Evolutionary conservation across 208 protist species (phyloP).

Genomic region (Trypanosoma mega): DNA sequence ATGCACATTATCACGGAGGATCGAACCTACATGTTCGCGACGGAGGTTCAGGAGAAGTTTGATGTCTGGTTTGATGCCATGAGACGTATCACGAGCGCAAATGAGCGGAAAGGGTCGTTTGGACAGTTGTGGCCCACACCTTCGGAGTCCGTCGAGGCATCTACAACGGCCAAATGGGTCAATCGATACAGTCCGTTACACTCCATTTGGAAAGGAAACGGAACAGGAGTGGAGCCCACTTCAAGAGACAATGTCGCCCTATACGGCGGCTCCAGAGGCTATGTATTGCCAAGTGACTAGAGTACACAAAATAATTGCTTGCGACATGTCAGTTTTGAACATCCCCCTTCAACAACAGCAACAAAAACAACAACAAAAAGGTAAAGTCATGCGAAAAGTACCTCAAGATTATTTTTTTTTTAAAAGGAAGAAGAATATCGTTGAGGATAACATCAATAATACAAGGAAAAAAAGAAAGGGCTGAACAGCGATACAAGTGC

Average conservation of each 20-base stretch:
- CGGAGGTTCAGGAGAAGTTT: slow-evolving; percentile 74
- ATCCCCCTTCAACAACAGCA: no score
- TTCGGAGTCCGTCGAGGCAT: slow-evolving; percentile 26
- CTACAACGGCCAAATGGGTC: slow-evolving; percentile 33
- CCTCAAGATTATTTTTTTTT: no score
- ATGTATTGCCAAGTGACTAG: slow-evolving; percentile 24
- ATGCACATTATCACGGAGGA: slow-evolving; percentile 49
- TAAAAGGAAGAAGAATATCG: no score
- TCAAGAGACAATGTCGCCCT: background rate
- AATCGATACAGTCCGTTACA: slow-evolving; percentile 57
- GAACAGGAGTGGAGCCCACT: background rate
- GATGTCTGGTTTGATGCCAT: slow-evolving; percentile 73
- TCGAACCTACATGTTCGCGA: slow-evolving; percentile 53
- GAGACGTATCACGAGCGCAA: slow-evolving; percentile 42
- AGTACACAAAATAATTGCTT: no score
- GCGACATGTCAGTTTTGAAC: no score
- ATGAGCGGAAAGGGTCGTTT: slow-evolving; percentile 31
- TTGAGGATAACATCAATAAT: no score
- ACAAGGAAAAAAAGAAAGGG: background rate
- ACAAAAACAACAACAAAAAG: no score
- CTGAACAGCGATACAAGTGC: background rate
- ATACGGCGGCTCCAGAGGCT: background rate
- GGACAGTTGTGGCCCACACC: slow-evolving; percentile 34
- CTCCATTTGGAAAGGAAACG: slow-evolving; percentile 34
- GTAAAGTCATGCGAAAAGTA: no score